Percentiles rank a stretch among this genome's conserved stretches.
phyloP scores from a whole-genome alignment of 2,329 filamentous ascomycete genomes.

The Endoconidiophora polonica region DNA sequence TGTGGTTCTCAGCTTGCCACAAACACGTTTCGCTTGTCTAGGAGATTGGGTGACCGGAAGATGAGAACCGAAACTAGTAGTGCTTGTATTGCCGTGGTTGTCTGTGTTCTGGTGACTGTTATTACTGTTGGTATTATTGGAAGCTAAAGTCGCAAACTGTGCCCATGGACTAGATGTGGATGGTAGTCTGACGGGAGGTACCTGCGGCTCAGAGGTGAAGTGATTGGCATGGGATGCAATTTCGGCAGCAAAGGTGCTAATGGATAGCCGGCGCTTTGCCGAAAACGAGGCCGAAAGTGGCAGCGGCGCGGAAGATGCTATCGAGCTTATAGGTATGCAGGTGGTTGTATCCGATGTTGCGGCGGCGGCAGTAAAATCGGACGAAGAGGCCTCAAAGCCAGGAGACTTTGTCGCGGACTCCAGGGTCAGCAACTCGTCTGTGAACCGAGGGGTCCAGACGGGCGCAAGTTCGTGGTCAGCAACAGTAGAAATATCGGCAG shows the following conservation, averaged over 20 bases:
- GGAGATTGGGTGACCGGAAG: not conserved
- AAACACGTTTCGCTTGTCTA: not conserved
- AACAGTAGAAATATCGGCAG: not conserved
- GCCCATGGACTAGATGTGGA: constrained; percentile 31
- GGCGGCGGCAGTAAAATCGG: not conserved
- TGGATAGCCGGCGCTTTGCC: constrained; percentile 8
- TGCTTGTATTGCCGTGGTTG: too few relatives aligned
- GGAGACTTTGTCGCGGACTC: not conserved
- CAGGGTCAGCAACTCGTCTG: constrained; percentile 2
- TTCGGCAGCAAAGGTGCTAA: constrained; percentile 27
- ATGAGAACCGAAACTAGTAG: too few relatives aligned
- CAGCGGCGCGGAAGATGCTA: too few relatives aligned
- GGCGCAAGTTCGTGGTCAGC: not conserved
- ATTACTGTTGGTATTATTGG: too few relatives aligned
- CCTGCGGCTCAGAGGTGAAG: constrained; percentile 34
- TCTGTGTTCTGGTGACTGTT: too few relatives aligned
- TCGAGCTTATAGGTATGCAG: not conserved
- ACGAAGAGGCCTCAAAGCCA: not conserved
- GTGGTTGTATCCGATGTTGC: not conserved
- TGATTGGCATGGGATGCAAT: constrained; percentile 47
- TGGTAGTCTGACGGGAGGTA: constrained; percentile 43
- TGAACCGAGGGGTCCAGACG: constrained; percentile 3
- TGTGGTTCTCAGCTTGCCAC: not conserved
- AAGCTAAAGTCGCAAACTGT: not conserved
- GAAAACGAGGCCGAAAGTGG: constrained; percentile 26